phyloP scores from a whole-genome alignment of 1,284 basidiomycete genomes.

The Puccinia novopanici region DNA sequence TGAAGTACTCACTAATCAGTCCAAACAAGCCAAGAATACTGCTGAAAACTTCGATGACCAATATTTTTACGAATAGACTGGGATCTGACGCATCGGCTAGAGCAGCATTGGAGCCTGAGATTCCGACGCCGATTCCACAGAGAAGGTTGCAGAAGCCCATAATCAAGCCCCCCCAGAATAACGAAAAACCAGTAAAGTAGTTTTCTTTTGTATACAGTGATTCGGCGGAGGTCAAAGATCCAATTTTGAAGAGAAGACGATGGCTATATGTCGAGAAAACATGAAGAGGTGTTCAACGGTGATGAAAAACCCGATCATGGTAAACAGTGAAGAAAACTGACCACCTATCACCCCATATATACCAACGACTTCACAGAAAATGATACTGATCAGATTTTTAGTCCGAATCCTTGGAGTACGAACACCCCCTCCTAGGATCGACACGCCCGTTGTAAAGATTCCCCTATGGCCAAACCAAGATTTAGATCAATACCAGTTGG shows the following conservation, averaged over 20 bases:
- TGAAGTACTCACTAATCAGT: constrained; percentile 69
- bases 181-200: constrained; percentile 69
- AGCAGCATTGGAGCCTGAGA: constrained; percentile 88
- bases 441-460: constrained; percentile 92
- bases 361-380: constrained; percentile 86
- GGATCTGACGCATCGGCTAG: constrained; percentile 90
- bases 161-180: constrained; percentile 92
- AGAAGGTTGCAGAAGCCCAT: constrained; percentile 87
- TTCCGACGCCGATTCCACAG: constrained; percentile 84
- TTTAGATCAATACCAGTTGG: background rate
- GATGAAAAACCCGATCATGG: background rate
- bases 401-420: constrained; percentile 90
- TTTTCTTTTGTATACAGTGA: constrained; percentile 29
- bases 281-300: constrained; percentile 8
- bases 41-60: constrained; percentile 91
- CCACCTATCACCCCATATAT: constrained; percentile 57
- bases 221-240: constrained; percentile 35
- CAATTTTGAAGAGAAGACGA: constrained; percentile 82
- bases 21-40: constrained; percentile 89
- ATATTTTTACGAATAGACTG: constrained; percentile 86
- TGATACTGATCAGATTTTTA: constrained; percentile 98
- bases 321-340: constrained; percentile 22
- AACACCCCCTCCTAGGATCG: constrained; percentile 93
- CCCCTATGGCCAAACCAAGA: constrained; percentile 69
- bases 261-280: constrained; percentile 62